Evolutionary conservation across 768 basidiomycete genomes (phyloP), one percentile per base, ranked within the genome.

Genomic region (Phaffia australis): DNA sequence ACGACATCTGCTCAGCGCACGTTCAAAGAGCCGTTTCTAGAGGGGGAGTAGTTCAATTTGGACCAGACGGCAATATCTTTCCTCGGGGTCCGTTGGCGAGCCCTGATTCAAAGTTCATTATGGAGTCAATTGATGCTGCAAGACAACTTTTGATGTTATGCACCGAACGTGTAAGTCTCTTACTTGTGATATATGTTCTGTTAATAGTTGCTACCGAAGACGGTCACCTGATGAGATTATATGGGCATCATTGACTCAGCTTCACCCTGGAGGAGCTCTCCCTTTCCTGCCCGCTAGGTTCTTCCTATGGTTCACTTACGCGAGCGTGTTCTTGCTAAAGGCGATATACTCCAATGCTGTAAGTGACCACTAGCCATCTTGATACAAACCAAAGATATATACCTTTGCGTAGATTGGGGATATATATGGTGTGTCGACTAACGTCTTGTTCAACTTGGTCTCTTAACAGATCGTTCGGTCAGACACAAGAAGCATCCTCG

Each of bases 101-200:
- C 15, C 71, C 71, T 0, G 71, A 72, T 47, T 68, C 70, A 7
- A 71, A 69, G 47, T 72, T 70, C 60, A 72, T 72, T 52, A 52
- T 72, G 46, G 70, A 72, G 59, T 63, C 65, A 18, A 70, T 72
- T 29, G 71, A 71, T 51, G 70, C 71, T 14, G 71, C 71, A 15
- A 58, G 64, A 0, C 70, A 72, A 58, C 60, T 72, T 4, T 56
- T 72, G 47, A 60, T 64, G 23, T 64, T 72, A 2, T 65, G 64
- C 29, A 69, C 66, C 1, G 71, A 72, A n/a, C 60, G 64, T 7
- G 35, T 42, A 11, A 42, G 35, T 42, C 11, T 42, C 11, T 11
- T 42, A 42, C 11, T 11, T 42, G 11, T 42, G 35, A 5, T 42
- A 42, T 42, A 42, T 42, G 35, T 11, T 42, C 35, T 42, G n/a